phyloP scores from a whole-genome alignment of 441 rosid species.

The Rhodomyrtus psidioides region DNA sequence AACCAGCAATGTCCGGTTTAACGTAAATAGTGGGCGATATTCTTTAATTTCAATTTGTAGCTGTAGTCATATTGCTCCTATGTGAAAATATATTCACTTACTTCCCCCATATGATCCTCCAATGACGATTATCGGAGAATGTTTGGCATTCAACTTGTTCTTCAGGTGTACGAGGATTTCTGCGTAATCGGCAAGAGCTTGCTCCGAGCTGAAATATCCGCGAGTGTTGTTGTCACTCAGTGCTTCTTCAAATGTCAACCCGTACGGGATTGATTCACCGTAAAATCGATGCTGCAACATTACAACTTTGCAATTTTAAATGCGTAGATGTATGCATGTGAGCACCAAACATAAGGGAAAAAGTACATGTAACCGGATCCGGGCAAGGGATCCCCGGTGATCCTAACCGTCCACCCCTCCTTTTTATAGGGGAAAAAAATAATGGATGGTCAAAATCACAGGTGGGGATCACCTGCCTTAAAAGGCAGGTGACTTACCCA shows the following conservation, averaged over 20 bases:
- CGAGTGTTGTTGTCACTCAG: constrained; percentile 31
- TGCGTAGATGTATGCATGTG: background rate
- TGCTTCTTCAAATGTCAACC: constrained; percentile 29
- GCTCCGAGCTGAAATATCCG: constrained; percentile 63
- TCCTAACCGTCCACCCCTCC: no score
- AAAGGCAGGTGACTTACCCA: no score
- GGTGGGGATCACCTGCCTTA: no score
- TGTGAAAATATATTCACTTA: constrained; percentile 1
- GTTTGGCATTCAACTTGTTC: constrained; percentile 3
- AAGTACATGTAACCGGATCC: no score
- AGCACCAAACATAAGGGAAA: background rate
- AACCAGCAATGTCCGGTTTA: no score
- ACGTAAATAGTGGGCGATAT: background rate
- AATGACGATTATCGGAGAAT: no score
- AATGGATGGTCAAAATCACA: no score
- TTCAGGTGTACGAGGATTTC: constrained; percentile 42
- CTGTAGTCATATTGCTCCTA: background rate
- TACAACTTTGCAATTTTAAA: background rate
- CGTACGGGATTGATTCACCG: constrained; percentile 56
- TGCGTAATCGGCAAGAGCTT: constrained; percentile 71
- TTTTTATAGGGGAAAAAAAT: no score
- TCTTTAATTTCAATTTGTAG: background rate
- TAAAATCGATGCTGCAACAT: constrained; percentile 50
- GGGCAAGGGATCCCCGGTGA: no score
- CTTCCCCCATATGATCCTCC: background rate